phyloP scores from a whole-genome alignment of 73 alveolate genomes.

The Effrenium voratum region DNA sequence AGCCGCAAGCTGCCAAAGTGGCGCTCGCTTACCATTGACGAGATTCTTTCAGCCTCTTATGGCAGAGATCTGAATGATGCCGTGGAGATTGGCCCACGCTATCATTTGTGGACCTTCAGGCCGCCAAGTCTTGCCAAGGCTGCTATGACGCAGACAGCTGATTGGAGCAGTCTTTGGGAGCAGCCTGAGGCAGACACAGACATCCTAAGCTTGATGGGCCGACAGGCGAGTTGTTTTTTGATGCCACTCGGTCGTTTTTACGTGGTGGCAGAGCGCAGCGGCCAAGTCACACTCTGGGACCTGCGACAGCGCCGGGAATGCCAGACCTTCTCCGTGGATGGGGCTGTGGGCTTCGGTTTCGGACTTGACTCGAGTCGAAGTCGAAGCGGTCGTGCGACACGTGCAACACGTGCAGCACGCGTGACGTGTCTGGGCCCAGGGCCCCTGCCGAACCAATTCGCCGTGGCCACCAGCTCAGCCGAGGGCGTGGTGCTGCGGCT shows the following conservation, averaged over 20 bases:
- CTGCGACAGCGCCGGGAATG: slow-evolving; percentile 53
- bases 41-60: slow-evolving; percentile 1
- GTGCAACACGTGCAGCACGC: background rate
- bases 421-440: slow-evolving; percentile 1
- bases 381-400: no score
- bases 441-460: background rate
- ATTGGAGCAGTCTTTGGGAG: slow-evolving; percentile 13
- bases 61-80: slow-evolving; percentile 59
- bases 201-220: no score
- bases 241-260: slow-evolving; percentile 49
- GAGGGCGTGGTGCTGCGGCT: background rate
- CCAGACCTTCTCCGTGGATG: slow-evolving; percentile 22
- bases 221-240: background rate
- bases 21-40: slow-evolving; percentile 52
- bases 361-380: no score
- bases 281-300: slow-evolving; percentile 22
- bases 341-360: no score
- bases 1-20: slow-evolving; percentile 59
- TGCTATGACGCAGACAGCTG: slow-evolving; percentile 25
- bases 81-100: slow-evolving; percentile 81
- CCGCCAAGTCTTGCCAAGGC: background rate
- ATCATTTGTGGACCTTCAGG: slow-evolving; percentile 56
- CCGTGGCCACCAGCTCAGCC: background rate
- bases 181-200: background rate
- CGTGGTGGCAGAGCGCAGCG: slow-evolving; percentile 35